A percentile compares a stretch with the other conserved stretches of the same genome.
These are phyloP conservation scores for Neocallimastix lanati DNA, from an alignment of 192 early-diverging fungal species.

Conservation along the genomic window DNA sequence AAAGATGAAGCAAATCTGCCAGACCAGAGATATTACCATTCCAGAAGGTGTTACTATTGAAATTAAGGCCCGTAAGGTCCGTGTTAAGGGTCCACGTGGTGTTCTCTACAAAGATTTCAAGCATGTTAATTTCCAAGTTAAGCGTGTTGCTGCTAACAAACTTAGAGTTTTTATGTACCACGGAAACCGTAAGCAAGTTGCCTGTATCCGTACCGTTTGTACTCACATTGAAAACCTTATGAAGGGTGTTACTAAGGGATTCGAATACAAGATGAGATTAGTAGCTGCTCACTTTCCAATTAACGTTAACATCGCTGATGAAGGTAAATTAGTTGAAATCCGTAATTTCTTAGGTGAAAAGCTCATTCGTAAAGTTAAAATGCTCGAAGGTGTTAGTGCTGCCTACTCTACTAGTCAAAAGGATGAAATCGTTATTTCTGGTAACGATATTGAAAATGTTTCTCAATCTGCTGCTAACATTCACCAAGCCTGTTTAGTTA, in stretches of 20 bases:
- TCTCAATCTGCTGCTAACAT: constrained; percentile 92
- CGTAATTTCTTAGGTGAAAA: constrained; percentile 98
- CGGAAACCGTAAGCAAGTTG: constrained; percentile 91
- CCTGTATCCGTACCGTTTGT: constrained; percentile 91
- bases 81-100: constrained; percentile 84
- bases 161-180: constrained; percentile 82
- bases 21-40: constrained; percentile 74
- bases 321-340: constrained; percentile 70
- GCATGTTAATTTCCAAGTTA: constrained; percentile 85
- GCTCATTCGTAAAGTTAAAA: constrained; percentile 62
- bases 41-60: constrained; percentile 69
- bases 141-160: constrained; percentile 42
- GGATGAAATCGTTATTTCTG: constrained; percentile 84
- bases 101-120: constrained; percentile 69
- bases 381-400: constrained; percentile 71
- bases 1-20: constrained; percentile 77
- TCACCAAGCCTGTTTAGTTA: constrained; percentile 80
- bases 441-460: constrained; percentile 86
- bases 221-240: constrained; percentile 93
- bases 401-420: constrained; percentile 63
- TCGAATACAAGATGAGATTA: constrained; percentile 97
- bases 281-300: constrained; percentile 99
- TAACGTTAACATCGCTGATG: constrained; percentile 71
- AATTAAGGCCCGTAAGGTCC: constrained; percentile 75
- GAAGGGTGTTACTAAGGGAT: constrained; percentile 93